Conservation (phyloP, 306 rosid genomes). For the Glycyrrhiza uralensis region DNA sequence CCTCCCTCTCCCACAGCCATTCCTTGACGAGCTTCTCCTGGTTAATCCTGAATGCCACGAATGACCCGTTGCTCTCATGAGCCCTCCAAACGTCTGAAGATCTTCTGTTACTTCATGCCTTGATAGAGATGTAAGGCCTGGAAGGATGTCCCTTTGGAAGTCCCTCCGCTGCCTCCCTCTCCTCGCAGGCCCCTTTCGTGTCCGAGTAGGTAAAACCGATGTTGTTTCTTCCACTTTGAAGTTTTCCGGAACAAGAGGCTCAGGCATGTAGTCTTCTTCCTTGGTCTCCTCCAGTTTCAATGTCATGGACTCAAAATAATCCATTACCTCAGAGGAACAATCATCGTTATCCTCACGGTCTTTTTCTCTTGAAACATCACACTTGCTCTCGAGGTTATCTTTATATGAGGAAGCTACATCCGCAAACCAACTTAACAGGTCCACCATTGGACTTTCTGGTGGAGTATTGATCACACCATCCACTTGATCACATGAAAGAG, state of each 20-base stretch:
- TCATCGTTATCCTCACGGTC: slow-evolving; percentile 35
- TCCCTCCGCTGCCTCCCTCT: slow-evolving; percentile 96
- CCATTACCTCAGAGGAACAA: slow-evolving; percentile 44
- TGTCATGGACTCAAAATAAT: slow-evolving; percentile 80
- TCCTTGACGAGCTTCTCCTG: slow-evolving; percentile 77
- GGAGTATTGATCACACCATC: slow-evolving; percentile 34
- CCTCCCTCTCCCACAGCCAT: slow-evolving; percentile 82
- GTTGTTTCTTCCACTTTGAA: slow-evolving; percentile 62
- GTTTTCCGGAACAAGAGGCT: slow-evolving; percentile 77
- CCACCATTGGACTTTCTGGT: slow-evolving; percentile 40
- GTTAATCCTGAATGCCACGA: slow-evolving; percentile 77
- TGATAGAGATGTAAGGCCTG: slow-evolving; percentile 78
- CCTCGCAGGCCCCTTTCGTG: slow-evolving; percentile 79
- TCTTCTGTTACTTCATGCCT: slow-evolving; percentile 98
- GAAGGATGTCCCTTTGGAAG: slow-evolving; percentile 97
- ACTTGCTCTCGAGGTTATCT: slow-evolving; percentile 41
- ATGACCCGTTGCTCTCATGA: slow-evolving; percentile 87
- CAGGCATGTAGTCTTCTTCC: slow-evolving; percentile 94
- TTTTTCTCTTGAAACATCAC: slow-evolving; percentile 29
- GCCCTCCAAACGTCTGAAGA: slow-evolving; percentile 91
- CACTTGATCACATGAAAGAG: slow-evolving; percentile 28
- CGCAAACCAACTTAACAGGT: slow-evolving; percentile 71
- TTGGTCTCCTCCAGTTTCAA: slow-evolving; percentile 55
- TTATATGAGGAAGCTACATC: slow-evolving; percentile 57
- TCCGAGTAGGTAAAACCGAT: slow-evolving; percentile 43